Conservation (phyloP, 2,329 filamentous ascomycete species). For the Myrmaecium sp. region DNA sequence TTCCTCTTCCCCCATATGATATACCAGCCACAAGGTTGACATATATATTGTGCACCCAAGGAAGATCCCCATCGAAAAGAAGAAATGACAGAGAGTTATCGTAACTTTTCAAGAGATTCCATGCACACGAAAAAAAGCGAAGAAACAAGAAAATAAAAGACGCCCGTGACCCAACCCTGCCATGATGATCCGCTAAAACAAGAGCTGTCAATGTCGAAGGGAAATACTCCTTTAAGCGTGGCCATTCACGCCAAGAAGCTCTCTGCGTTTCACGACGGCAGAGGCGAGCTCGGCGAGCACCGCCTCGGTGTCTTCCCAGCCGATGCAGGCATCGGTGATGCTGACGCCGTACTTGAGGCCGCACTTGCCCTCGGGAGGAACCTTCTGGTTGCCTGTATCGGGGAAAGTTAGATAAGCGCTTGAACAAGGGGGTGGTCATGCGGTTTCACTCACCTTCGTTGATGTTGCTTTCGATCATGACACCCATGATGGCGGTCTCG, state of each 20-base stretch:
- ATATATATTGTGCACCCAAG: too few relatives aligned
- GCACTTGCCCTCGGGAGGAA: constrained; percentile 67
- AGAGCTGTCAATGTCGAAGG: too few relatives aligned
- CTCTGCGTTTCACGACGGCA: constrained; percentile 60
- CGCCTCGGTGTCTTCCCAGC: constrained; percentile 75
- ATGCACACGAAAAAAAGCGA: too few relatives aligned
- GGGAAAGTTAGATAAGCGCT: constrained; percentile 1
- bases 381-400: constrained; percentile 62
- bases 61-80: too few relatives aligned
- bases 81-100: too few relatives aligned
- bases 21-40: too few relatives aligned
- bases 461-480: constrained; percentile 98
- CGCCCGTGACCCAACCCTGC: too few relatives aligned
- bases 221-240: constrained; percentile 12
- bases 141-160: too few relatives aligned
- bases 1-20: too few relatives aligned
- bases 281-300: constrained; percentile 64
- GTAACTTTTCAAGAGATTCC: too few relatives aligned
- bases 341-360: constrained; percentile 86
- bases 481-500: constrained; percentile 79
- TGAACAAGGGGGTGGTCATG: constrained; percentile 1
- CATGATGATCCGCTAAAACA: too few relatives aligned
- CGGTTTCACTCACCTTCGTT: constrained; percentile 62
- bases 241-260: constrained; percentile 21
- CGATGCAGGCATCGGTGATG: constrained; percentile 94